These are phyloP conservation scores for Termitomyces sp. DNA, from an alignment of 768 basidiomycete species.

Conservation along the genomic window DNA sequence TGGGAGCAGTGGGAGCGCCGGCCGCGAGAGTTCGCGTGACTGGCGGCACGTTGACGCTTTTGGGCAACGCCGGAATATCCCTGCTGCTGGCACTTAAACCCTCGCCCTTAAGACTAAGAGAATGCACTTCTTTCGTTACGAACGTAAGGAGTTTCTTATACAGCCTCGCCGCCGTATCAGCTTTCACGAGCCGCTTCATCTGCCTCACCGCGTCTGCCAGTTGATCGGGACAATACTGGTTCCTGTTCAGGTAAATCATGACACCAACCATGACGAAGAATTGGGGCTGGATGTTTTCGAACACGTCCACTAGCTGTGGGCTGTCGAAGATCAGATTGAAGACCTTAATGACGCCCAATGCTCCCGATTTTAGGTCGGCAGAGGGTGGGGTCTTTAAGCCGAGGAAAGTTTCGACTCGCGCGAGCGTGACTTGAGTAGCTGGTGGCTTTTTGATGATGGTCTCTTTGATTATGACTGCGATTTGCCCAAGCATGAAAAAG, in stretches of 20 bases:
- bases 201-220: conserved; percentile 37
- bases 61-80: not conserved
- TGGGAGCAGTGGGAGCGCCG: too few relatives aligned
- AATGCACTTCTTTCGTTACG: conserved; percentile 3
- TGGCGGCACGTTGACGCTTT: not conserved
- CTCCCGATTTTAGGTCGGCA: not conserved
- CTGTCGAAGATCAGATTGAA: conserved; percentile 6
- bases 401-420: conserved; percentile 23
- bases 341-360: conserved; percentile 13
- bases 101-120: not conserved
- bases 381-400: not conserved
- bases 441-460: not conserved
- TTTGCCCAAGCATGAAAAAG: conserved; percentile 41
- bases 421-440: conserved; percentile 17
- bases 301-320: conserved; percentile 3
- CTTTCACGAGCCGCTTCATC: conserved; percentile 19
- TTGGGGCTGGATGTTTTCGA: conserved; percentile 31
- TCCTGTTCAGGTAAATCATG: conserved; percentile 33
- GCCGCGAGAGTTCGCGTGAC: not conserved
- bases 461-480: conserved; percentile 22
- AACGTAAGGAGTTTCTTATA: conserved; percentile 10
- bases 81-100: not conserved
- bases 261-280: conserved; percentile 43
- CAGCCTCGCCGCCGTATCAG: not conserved
- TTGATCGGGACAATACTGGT: conserved; percentile 31